A percentile compares a stretch with the other conserved stretches of the same genome.
phyloP scores from a whole-genome alignment of 441 rosid genomes.

The Cnidoscolus chayamansa region DNA sequence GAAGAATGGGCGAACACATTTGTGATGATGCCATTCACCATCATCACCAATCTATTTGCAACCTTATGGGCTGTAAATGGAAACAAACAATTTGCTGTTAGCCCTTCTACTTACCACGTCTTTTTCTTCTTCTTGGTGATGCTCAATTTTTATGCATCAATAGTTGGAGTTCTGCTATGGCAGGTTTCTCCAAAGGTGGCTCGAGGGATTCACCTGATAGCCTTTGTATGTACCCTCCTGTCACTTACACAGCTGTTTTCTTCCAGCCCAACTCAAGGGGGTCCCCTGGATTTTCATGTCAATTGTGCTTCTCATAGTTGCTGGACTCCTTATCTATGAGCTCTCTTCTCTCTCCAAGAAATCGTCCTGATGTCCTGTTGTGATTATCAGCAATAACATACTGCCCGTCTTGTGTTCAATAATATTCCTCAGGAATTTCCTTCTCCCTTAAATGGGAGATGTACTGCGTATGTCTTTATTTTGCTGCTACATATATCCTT shows the following conservation, averaged over 20 bases:
- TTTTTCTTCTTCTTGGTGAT: background rate
- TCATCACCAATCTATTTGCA: constrained; percentile 13
- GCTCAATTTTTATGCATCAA: constrained; percentile 5
- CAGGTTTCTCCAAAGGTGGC: background rate
- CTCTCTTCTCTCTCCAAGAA: constrained; percentile 13
- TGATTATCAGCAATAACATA: too few species aligned
- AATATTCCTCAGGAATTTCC: constrained; percentile 24
- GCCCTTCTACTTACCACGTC: background rate
- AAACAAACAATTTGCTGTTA: background rate
- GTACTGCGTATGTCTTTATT: too few species aligned
- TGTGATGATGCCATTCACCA: constrained; percentile 6
- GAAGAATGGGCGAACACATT: constrained; percentile 6
- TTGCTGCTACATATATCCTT: too few species aligned
- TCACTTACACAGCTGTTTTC: constrained; percentile 10
- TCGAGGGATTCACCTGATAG: constrained; percentile 1
- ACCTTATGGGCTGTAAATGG: background rate
- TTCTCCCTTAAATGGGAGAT: constrained; percentile 12
- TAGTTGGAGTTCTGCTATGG: background rate
- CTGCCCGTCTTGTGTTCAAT: too few species aligned
- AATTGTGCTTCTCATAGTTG: background rate
- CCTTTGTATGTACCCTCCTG: constrained; percentile 5
- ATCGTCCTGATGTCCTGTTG: background rate
- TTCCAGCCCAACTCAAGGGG: constrained; percentile 1
- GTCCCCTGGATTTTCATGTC: constrained; percentile 12
- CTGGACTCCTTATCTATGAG: background rate